phyloP scores from a whole-genome alignment of 352 stramenopile genomes.

The Blastocystis sp. region DNA sequence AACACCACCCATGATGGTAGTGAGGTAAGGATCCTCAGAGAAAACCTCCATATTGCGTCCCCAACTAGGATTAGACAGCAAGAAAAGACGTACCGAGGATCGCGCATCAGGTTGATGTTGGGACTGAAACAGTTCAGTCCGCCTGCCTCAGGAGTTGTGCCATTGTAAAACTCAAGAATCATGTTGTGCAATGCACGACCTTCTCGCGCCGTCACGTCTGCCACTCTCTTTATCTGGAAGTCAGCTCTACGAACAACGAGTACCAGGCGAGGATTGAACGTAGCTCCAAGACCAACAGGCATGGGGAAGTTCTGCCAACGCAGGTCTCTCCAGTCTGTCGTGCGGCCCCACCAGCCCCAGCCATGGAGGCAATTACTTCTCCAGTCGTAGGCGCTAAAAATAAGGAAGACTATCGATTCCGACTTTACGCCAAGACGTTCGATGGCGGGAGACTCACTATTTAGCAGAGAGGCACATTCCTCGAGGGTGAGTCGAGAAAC shows the following conservation, averaged over 20 bases:
- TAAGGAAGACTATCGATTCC: neutral
- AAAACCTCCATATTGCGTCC: neutral
- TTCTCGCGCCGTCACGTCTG: neutral
- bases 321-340: neutral
- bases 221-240: neutral
- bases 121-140: neutral
- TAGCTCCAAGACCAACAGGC: neutral
- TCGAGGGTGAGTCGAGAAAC: constrained; percentile 5
- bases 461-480: neutral
- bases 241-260: neutral
- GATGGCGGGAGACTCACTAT: neutral
- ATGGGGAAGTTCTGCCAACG: neutral
- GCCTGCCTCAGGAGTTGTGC: neutral
- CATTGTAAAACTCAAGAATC: constrained; percentile 11
- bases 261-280: neutral
- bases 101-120: neutral
- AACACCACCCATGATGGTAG: neutral
- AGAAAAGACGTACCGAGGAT: neutral
- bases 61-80: neutral
- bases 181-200: constrained; percentile 19
- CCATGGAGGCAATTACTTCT: constrained; percentile 32
- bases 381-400: neutral
- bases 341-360: neutral
- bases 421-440: neutral
- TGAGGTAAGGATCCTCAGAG: neutral